Conservation (phyloP, 75 land plant genomes). For the Sequoiadendron giganteum region DNA sequence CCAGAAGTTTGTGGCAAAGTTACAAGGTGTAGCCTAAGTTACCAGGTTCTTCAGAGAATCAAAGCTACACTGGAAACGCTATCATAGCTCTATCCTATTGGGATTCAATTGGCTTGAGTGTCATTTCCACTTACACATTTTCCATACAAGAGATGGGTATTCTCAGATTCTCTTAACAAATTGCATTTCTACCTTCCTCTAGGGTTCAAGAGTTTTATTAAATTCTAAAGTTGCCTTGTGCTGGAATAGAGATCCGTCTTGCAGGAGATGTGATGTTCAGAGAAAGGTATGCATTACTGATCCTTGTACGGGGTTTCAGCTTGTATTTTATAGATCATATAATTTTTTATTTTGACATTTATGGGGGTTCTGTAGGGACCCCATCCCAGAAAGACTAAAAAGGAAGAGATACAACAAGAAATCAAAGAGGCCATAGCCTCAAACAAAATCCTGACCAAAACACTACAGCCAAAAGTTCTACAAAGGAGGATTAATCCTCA, state of each 20-base stretch:
- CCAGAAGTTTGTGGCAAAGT: not conserved
- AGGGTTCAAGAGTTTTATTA: not conserved
- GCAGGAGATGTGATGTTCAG: not conserved
- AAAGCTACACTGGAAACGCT: not conserved
- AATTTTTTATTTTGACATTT: too few relatives aligned
- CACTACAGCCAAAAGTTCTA: too few relatives aligned
- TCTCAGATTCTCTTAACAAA: not conserved
- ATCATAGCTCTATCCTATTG: not conserved
- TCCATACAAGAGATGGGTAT: not conserved
- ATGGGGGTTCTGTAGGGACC: too few relatives aligned
- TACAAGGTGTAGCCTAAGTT: not conserved
- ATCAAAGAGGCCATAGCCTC: too few relatives aligned
- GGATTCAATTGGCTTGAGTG: not conserved
- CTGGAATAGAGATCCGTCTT: not conserved
- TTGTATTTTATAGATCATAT: not conserved
- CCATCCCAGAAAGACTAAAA: too few relatives aligned
- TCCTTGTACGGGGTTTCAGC: not conserved
- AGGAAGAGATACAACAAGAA: too few relatives aligned
- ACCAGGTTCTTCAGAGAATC: not conserved
- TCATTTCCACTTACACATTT: not conserved
- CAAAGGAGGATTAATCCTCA: too few relatives aligned
- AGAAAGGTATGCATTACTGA: not conserved
- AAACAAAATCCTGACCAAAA: too few relatives aligned
- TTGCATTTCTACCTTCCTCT: not conserved
- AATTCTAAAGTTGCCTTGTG: not conserved